Evolutionary conservation across 495 filamentous ascomycete species (phyloP).

Genomic region (Podospora australis): DNA sequence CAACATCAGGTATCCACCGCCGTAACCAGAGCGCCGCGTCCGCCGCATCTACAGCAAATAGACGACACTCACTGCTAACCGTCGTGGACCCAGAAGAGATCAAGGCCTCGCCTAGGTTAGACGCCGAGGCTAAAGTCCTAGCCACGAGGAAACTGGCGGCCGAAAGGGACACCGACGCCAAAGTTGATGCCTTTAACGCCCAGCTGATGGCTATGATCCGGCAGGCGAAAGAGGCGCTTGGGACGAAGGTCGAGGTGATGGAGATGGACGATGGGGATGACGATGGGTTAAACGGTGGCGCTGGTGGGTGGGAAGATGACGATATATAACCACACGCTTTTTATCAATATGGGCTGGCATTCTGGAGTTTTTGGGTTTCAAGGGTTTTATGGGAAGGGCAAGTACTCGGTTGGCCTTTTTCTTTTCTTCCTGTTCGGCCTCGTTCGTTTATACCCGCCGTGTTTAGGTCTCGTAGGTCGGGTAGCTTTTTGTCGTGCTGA

Average conservation of each 20-base stretch:
- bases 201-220: conserved; percentile 78
- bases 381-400: background rate
- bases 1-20: conserved; percentile 22
- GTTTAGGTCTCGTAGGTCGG: too few species aligned
- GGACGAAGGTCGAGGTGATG: conserved; percentile 71
- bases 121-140: conserved; percentile 58
- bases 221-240: conserved; percentile 80
- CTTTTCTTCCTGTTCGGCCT: background rate
- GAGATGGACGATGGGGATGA: conserved; percentile 47
- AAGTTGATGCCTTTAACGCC: conserved; percentile 69
- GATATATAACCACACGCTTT: too few species aligned
- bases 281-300: conserved; percentile 20
- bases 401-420: background rate
- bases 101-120: conserved; percentile 36
- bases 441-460: background rate
- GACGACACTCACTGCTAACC: background rate
- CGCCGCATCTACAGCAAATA: conserved; percentile 11
- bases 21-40: conserved; percentile 32
- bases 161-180: conserved; percentile 72
- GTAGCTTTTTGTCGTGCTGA: too few species aligned
- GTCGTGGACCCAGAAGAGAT: conserved; percentile 22
- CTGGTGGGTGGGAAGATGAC: conserved; percentile 1
- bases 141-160: conserved; percentile 59
- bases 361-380: too few species aligned
- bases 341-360: too few species aligned